Conservation (phyloP, 2,329 filamentous ascomycete species). For the Aphanoascus verrucosus region DNA sequence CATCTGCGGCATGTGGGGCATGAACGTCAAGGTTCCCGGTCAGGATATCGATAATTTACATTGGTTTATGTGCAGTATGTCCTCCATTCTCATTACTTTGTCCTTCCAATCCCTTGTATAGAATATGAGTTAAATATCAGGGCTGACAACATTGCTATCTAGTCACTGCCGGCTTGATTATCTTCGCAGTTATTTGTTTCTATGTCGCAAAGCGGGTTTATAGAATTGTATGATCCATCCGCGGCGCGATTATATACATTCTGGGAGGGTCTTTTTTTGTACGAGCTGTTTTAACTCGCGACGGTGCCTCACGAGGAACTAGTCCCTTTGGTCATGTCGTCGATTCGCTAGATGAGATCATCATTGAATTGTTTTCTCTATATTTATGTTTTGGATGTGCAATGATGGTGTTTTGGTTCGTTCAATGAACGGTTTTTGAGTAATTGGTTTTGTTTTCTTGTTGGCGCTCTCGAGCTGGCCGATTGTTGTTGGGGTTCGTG, state of each 20-base stretch:
- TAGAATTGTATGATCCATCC: constrained; percentile 56
- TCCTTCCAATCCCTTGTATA: background rate
- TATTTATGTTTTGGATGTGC: too few species aligned
- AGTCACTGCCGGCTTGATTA: constrained; percentile 61
- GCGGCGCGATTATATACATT: background rate
- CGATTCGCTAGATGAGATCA: too few species aligned
- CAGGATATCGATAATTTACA: constrained; percentile 68
- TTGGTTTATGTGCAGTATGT: constrained; percentile 58
- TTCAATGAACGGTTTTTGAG: too few species aligned
- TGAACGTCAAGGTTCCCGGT: constrained; percentile 95
- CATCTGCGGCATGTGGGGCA: constrained; percentile 95
- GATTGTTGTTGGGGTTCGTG: too few species aligned
- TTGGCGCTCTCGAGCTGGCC: too few species aligned
- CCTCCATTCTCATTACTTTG: constrained; percentile 1
- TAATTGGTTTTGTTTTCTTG: too few species aligned
- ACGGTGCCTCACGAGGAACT: too few species aligned
- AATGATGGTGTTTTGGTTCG: too few species aligned
- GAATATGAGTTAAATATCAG: background rate
- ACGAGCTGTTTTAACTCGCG: background rate
- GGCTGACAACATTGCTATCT: constrained; percentile 18
- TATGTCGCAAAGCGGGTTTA: constrained; percentile 74
- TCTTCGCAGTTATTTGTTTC: constrained; percentile 72
- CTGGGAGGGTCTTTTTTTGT: background rate
- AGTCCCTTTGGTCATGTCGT: too few species aligned
- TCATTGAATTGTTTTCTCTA: too few species aligned